Conservation (phyloP, 1,284 basidiomycete genomes). For the Cyathus pygmaeus region DNA sequence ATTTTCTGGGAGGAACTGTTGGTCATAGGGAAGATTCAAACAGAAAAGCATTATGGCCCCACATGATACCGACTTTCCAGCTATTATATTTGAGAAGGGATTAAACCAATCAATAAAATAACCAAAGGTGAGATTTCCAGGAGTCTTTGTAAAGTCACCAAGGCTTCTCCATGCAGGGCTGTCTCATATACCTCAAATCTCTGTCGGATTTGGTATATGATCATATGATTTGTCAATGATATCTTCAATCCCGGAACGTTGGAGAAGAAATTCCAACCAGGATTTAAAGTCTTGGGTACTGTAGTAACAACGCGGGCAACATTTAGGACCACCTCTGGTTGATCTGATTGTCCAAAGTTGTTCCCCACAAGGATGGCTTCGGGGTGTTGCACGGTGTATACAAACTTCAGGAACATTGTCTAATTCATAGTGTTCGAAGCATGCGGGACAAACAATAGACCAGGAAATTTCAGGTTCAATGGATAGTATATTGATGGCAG, state of each 20-base stretch:
- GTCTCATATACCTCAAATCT: constrained; percentile 18
- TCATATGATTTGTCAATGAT: constrained; percentile 28
- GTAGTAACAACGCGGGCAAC: constrained; percentile 34
- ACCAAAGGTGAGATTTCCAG: constrained; percentile 29
- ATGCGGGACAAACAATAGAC: constrained; percentile 35
- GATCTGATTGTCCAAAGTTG: constrained; percentile 20
- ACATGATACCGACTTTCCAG: constrained; percentile 32
- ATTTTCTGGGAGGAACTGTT: constrained; percentile 32
- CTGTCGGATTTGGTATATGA: constrained; percentile 11
- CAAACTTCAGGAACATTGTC: constrained; percentile 14
- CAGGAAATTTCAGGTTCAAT: constrained; percentile 31
- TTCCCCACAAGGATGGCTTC: constrained; percentile 21
- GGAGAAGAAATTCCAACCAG: constrained; percentile 42
- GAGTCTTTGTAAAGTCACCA: constrained; percentile 19
- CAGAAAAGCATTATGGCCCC: constrained; percentile 34
- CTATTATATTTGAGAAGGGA: constrained; percentile 32
- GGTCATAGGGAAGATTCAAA: constrained; percentile 31
- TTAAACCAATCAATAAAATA: constrained; percentile 52
- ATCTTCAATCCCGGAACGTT: constrained; percentile 37
- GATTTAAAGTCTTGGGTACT: constrained; percentile 37
- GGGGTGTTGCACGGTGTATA: constrained; percentile 13
- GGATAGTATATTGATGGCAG: constrained; percentile 10
- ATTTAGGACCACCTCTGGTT: constrained; percentile 18
- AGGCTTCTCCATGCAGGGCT: constrained; percentile 17
- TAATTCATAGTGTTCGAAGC: constrained; percentile 26